Percentiles rank a stretch among this genome's conserved stretches.
phyloP scores from a whole-genome alignment of 2,329 filamentous ascomycete species.

The Alternaria metachromatica region DNA sequence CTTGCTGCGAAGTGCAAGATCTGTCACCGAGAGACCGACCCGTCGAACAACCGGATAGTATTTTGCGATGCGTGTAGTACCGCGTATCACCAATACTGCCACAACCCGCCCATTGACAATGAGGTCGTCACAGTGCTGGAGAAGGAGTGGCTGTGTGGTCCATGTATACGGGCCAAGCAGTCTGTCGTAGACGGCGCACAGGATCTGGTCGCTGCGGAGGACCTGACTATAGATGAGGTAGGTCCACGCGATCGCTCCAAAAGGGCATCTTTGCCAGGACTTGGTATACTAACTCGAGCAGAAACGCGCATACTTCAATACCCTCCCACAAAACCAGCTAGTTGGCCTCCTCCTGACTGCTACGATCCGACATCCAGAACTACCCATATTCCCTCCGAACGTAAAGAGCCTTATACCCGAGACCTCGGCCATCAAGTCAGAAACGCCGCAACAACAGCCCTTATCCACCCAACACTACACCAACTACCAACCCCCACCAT shows the following conservation, averaged over 20 bases:
- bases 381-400: conserved; percentile 67
- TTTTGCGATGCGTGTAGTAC: conserved; percentile 84
- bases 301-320: conserved; percentile 68
- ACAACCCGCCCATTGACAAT: conserved; percentile 75
- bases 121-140: conserved; percentile 70
- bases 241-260: conserved; percentile 9
- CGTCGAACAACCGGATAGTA: conserved; percentile 78
- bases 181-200: conserved; percentile 43
- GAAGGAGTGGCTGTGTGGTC: conserved; percentile 73
- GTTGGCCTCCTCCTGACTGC: conserved; percentile 70
- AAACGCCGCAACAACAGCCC: conserved; percentile 6
- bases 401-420: conserved; percentile 31
- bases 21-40: conserved; percentile 75
- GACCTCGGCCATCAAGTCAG: conserved; percentile 16
- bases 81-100: conserved; percentile 82
- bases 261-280: not conserved
- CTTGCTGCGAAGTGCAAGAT: conserved; percentile 69
- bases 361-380: conserved; percentile 66
- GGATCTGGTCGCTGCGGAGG: conserved; percentile 48
- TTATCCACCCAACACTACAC: conserved; percentile 7
- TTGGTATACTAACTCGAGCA: conserved; percentile 41
- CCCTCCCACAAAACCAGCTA: conserved; percentile 66
- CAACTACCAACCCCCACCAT: conserved; percentile 20
- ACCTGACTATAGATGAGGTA: conserved; percentile 53
- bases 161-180: conserved; percentile 57